Conservation (phyloP, 768 basidiomycete species). For the Strobilomyces echinocephalus region DNA sequence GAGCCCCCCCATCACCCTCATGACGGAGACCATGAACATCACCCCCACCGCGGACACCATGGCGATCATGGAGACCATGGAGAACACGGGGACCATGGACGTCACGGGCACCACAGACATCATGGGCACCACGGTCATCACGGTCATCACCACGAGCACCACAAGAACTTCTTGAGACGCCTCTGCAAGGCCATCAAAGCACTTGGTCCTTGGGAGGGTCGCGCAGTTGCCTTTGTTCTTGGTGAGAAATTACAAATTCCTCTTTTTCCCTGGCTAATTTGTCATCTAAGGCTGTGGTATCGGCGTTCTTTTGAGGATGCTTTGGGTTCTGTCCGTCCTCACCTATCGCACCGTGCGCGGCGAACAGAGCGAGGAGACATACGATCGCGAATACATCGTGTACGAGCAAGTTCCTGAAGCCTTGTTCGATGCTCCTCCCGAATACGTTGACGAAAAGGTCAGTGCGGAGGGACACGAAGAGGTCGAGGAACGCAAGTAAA, state of each 20-base stretch:
- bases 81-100: slow-evolving; percentile 4
- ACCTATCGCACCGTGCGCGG: slow-evolving; percentile 52
- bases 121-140: slow-evolving; percentile 15
- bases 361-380: slow-evolving; percentile 38
- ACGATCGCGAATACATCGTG: slow-evolving; percentile 37
- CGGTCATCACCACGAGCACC: slow-evolving; percentile 26
- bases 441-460: slow-evolving; percentile 57
- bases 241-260: slow-evolving; percentile 39
- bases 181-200: slow-evolving; percentile 61
- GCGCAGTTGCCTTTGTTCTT: slow-evolving; percentile 77
- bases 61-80: neutral
- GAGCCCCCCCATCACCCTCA: neutral
- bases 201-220: slow-evolving; percentile 79
- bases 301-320: slow-evolving; percentile 76
- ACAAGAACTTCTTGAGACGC: slow-evolving; percentile 50
- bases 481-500: slow-evolving; percentile 17
- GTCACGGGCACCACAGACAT: slow-evolving; percentile 9
- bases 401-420: slow-evolving; percentile 48
- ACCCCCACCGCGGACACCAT: slow-evolving; percentile 6
- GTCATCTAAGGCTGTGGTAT: slow-evolving; percentile 64
- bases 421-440: slow-evolving; percentile 48
- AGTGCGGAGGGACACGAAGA: slow-evolving; percentile 13
- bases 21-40: slow-evolving; percentile 1
- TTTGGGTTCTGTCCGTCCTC: slow-evolving; percentile 68
- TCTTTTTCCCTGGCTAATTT: neutral